Base-by-base conservation (phyloP, 2,329 filamentous ascomycete genomes). In the Colletotrichum chrysophilum region DNA sequence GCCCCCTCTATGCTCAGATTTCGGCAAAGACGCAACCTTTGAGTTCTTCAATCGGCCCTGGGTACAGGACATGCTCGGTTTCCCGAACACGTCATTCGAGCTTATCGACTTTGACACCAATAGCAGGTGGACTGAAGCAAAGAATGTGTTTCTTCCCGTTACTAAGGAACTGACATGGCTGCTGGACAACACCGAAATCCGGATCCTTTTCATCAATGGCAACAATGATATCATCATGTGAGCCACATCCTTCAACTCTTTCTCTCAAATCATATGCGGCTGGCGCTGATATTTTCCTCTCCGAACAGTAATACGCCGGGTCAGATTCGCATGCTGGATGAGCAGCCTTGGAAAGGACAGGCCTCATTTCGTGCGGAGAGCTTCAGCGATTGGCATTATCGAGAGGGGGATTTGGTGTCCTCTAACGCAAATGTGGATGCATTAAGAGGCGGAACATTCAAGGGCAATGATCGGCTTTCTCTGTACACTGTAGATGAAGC, bases 351-450 rank as follows among this genome's bases (percentile, higher is more conserved):
- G 43, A 0, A n/a, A 48, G 43, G 43, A 13, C 43, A 48, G 10
- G 43, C 43, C 43, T 48, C 43, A 13, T 21, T 48, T 13, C n/a
- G 43, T 0, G 43, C 43, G 1, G 10, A 21, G 43, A 4, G 43
- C 18, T 48, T 21, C 3, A 48, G 10, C 43, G 43, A 48, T 21
- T 48, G 43, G 43, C 10, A 48, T 48, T 48, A 48, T 48, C 43
- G 3, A 21, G 1, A 1, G 0, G 43, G 43, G 5, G 5, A 21
- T 1, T 13, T 48, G 43, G 43, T 48, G 0, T 48, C 43, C 43
- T 7, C 10, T 21, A 1, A 2, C 18, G 1, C 21, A 4, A 3
- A 21, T 3, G n/a, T 48, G 21, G n/a, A 21, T 21, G 0, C 10
- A 48, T 48, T n/a, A 21, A 48, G 6, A 21, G 43, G 43, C 10